A percentile compares a stretch with the other conserved stretches of the same genome.
Evolutionary conservation across 495 filamentous ascomycete species (phyloP).

Genomic region (Talaromyces proteolyticus): DNA sequence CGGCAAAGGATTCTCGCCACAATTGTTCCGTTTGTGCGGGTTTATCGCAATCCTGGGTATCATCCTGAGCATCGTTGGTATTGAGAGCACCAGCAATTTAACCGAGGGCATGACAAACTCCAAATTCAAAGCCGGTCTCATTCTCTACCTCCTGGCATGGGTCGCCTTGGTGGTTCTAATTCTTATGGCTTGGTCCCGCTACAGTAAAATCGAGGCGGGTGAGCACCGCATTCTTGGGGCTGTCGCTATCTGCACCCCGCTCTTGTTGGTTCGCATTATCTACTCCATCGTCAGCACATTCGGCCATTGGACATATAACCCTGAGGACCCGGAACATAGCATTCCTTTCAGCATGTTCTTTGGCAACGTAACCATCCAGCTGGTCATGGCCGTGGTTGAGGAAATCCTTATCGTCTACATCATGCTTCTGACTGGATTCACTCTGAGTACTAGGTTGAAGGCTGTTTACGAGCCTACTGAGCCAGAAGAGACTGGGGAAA

Average conservation of each 20-base stretch:
- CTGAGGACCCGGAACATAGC: no score
- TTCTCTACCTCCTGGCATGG: conserved; percentile 22
- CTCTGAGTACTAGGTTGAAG: conserved; percentile 9
- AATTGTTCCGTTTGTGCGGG: conserved; percentile 18
- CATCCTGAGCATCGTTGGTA: conserved; percentile 17
- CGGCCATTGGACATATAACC: no score
- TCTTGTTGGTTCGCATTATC: conserved; percentile 34
- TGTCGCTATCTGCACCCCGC: conserved; percentile 23
- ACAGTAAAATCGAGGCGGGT: conserved; percentile 14
- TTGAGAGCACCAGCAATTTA: conserved; percentile 13
- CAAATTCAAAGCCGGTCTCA: conserved; percentile 18
- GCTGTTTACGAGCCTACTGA: neutral
- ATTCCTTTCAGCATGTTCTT: conserved; percentile 24
- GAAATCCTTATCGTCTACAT: conserved; percentile 28
- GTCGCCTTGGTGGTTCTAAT: conserved; percentile 13
- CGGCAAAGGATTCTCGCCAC: conserved; percentile 10
- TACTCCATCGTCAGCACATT: conserved; percentile 30
- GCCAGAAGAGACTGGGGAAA: neutral
- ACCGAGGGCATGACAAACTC: conserved; percentile 10
- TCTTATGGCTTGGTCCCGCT: conserved; percentile 2
- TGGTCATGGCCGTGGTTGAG: conserved; percentile 33
- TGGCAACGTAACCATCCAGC: conserved; percentile 25
- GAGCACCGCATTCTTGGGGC: conserved; percentile 31
- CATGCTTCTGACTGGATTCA: conserved; percentile 27
- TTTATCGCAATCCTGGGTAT: conserved; percentile 15